phyloP scores from a whole-genome alignment of 2,329 filamentous ascomycete species.

The Xylariaceae sp. region DNA sequence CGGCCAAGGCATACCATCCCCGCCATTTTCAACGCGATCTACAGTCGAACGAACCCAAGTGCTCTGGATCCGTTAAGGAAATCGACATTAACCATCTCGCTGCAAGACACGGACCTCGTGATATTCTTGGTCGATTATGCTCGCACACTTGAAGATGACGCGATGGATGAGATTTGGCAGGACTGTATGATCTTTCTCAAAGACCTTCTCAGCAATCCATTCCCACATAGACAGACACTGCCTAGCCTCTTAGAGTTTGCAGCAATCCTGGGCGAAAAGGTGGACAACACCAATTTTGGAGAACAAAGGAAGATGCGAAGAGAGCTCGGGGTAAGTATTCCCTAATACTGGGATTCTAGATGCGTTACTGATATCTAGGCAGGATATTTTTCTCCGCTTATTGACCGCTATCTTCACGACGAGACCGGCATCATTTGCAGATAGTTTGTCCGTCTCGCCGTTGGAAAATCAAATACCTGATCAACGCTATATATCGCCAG shows the following conservation, averaged over 20 bases:
- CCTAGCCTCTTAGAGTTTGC: constrained; percentile 87
- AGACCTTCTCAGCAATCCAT: constrained; percentile 89
- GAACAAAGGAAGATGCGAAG: constrained; percentile 90
- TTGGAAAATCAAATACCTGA: constrained; percentile 44
- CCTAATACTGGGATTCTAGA: not conserved
- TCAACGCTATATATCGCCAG: constrained; percentile 37
- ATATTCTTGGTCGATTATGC: constrained; percentile 91
- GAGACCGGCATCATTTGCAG: constrained; percentile 73
- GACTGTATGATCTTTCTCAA: constrained; percentile 90
- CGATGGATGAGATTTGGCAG: constrained; percentile 97
- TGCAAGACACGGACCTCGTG: constrained; percentile 82
- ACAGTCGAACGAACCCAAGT: constrained; percentile 85
- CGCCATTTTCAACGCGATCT: constrained; percentile 93
- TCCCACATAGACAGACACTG: constrained; percentile 89
- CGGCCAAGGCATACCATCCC: constrained; percentile 90
- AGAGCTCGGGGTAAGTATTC: constrained; percentile 74
- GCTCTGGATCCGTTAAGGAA: constrained; percentile 79
- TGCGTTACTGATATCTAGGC: constrained; percentile 32
- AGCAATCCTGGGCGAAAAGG: constrained; percentile 87
- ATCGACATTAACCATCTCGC: constrained; percentile 83
- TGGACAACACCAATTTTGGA: constrained; percentile 96
- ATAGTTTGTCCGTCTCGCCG: constrained; percentile 46
- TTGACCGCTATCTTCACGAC: constrained; percentile 95
- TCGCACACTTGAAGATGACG: constrained; percentile 88
- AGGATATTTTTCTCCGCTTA: constrained; percentile 88